Conservation (phyloP, 306 rosid species). For the Vigna mungo region DNA sequence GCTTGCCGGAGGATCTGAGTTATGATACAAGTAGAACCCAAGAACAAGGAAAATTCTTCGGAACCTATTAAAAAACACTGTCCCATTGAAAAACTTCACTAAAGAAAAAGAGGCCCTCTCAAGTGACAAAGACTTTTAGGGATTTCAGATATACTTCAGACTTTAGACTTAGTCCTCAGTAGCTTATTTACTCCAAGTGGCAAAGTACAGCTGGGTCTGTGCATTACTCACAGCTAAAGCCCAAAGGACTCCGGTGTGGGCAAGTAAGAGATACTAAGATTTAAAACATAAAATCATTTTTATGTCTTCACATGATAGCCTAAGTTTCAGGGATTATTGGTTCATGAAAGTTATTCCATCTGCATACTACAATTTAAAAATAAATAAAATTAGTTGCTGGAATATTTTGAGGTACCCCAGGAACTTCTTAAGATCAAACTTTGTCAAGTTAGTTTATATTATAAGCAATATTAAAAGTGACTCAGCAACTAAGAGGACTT, state of each 20-base stretch:
- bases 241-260: neutral
- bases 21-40: too few relatives aligned
- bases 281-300: neutral
- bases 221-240: neutral
- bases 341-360: neutral
- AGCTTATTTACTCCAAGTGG: too few relatives aligned
- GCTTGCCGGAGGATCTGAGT: too few relatives aligned
- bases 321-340: neutral
- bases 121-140: too few relatives aligned
- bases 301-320: neutral
- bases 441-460: constrained; percentile 30
- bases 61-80: too few relatives aligned
- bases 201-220: too few relatives aligned
- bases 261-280: neutral
- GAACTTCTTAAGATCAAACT: constrained; percentile 27
- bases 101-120: too few relatives aligned
- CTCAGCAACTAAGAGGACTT: constrained; percentile 26
- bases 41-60: too few relatives aligned
- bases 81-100: too few relatives aligned
- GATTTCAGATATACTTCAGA: too few relatives aligned
- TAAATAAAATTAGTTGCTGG: neutral
- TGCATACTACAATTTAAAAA: neutral
- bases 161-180: too few relatives aligned
- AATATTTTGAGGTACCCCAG: constrained; percentile 8
- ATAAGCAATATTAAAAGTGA: constrained; percentile 36